Evolutionary conservation across 1,139 yeast species (phyloP).

Genomic region (Debaryomyces nepalensis): DNA sequence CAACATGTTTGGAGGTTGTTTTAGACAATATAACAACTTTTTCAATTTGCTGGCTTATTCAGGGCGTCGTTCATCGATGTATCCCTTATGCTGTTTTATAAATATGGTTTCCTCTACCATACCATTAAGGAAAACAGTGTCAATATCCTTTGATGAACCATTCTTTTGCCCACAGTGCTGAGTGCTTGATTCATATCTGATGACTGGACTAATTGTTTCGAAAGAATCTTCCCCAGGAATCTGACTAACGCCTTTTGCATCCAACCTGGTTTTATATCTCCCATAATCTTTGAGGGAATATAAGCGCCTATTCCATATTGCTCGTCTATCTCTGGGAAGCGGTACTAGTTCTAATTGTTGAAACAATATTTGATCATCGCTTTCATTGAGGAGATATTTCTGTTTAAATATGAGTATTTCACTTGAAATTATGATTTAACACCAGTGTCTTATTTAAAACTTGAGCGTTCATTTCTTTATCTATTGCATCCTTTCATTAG

Average conservation of each 20-base stretch:
- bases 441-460: constrained; percentile 14
- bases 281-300: constrained; percentile 14
- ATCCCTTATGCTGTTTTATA: no score
- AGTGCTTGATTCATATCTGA: constrained; percentile 14
- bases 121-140: no score
- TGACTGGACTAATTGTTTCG: constrained; percentile 15
- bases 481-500: constrained; percentile 7
- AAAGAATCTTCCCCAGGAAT: constrained; percentile 12
- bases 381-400: no score
- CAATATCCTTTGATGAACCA: no score
- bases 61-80: no score
- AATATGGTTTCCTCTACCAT: no score
- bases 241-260: constrained; percentile 14
- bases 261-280: constrained; percentile 14
- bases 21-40: background rate
- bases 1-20: constrained; percentile 16
- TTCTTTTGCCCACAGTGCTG: background rate
- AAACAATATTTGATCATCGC: no score
- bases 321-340: constrained; percentile 4
- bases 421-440: no score
- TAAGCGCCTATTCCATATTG: constrained; percentile 14
- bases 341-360: constrained; percentile 9
- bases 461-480: constrained; percentile 10
- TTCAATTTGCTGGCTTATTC: no score
- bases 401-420: no score